Evolutionary conservation across 2,329 filamentous ascomycete genomes (phyloP).

Genomic region (Fusarium sp.): DNA sequence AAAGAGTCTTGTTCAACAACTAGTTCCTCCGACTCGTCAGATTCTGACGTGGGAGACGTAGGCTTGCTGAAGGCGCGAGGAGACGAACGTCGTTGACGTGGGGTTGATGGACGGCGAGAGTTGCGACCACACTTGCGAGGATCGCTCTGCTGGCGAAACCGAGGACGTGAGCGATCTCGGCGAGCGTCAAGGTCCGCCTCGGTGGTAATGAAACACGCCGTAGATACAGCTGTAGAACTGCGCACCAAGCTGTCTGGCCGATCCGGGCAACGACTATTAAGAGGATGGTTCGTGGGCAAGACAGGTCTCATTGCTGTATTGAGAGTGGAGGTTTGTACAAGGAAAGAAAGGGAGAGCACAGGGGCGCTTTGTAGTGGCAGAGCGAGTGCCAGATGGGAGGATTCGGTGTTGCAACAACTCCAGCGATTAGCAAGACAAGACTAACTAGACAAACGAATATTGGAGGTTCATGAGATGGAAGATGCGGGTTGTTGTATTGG

Average conservation of each 20-base stretch:
- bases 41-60: slow-evolving; percentile 29
- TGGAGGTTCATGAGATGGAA: neutral
- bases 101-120: slow-evolving; percentile 34
- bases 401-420: neutral
- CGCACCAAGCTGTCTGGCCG: slow-evolving; percentile 40
- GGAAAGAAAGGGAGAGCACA: slow-evolving; percentile 15
- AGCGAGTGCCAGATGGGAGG: neutral
- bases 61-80: slow-evolving; percentile 22
- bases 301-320: slow-evolving; percentile 46
- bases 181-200: slow-evolving; percentile 49
- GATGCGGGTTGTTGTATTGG: slow-evolving; percentile 22
- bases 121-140: slow-evolving; percentile 39
- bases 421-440: neutral
- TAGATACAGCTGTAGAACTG: slow-evolving; percentile 40
- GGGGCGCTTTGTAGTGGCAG: neutral
- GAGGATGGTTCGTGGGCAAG: slow-evolving; percentile 38
- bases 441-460: neutral
- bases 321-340: slow-evolving; percentile 27
- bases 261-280: slow-evolving; percentile 35
- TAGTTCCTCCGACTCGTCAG: slow-evolving; percentile 24
- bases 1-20: slow-evolving; percentile 35
- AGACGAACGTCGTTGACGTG: slow-evolving; percentile 36
- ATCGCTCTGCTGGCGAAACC: slow-evolving; percentile 38
- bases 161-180: slow-evolving; percentile 42
- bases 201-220: slow-evolving; percentile 53